Conservation (phyloP, 495 filamentous ascomycete genomes). For the Xylaria castorea region DNA sequence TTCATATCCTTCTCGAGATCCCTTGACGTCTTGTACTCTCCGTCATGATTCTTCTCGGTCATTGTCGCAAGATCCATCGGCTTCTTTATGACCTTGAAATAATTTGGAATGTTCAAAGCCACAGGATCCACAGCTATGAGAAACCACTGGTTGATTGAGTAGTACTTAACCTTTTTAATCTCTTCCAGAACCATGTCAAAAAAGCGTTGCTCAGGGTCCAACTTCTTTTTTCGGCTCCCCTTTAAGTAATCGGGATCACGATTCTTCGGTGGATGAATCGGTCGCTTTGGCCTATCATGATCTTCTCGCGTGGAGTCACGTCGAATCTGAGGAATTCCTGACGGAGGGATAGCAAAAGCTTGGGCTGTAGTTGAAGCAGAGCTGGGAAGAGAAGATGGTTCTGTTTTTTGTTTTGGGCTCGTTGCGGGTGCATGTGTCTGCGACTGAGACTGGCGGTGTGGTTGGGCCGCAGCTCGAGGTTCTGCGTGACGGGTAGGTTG, state of each 20-base stretch:
- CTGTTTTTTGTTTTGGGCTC: slow-evolving; percentile 48
- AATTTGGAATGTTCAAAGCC: slow-evolving; percentile 90
- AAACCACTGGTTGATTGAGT: slow-evolving; percentile 70
- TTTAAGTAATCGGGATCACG: slow-evolving; percentile 85
- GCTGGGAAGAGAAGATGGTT: slow-evolving; percentile 34
- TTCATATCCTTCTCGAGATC: slow-evolving; percentile 86
- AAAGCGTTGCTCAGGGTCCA: slow-evolving; percentile 85
- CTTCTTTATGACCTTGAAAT: slow-evolving; percentile 91
- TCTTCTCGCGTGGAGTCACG: slow-evolving; percentile 81
- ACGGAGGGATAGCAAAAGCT: slow-evolving; percentile 82
- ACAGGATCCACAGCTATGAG: slow-evolving; percentile 88
- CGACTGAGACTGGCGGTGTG: slow-evolving; percentile 49
- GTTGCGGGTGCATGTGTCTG: slow-evolving; percentile 39
- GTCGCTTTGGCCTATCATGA: slow-evolving; percentile 83
- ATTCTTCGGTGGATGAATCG: slow-evolving; percentile 87
- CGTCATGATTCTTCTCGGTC: slow-evolving; percentile 72
- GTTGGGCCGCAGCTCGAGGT: slow-evolving; percentile 51
- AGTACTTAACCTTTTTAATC: slow-evolving; percentile 76
- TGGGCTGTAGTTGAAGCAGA: slow-evolving; percentile 50
- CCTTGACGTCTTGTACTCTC: slow-evolving; percentile 81
- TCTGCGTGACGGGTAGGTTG: slow-evolving; percentile 57
- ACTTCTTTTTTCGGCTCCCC: slow-evolving; percentile 92
- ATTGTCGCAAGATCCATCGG: slow-evolving; percentile 93
- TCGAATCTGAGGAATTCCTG: slow-evolving; percentile 89
- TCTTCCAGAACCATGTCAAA: slow-evolving; percentile 83